Percentiles rank a stretch among this genome's conserved stretches.
Conservation (phyloP, 331 rosid genomes). For the Prunus yedoensis region DNA sequence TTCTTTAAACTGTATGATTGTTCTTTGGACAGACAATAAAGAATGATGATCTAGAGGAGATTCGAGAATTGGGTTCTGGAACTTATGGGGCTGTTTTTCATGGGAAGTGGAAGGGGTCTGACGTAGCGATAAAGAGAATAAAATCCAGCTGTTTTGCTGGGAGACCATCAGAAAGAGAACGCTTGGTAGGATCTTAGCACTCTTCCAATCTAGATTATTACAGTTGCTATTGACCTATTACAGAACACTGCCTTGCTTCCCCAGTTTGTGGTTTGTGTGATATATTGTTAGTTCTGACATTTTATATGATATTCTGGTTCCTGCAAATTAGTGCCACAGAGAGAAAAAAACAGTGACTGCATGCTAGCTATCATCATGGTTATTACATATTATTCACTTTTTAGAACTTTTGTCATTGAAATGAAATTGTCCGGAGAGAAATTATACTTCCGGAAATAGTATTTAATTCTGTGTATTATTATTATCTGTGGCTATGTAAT, state of each 20-base stretch:
- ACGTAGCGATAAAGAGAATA: constrained; percentile 93
- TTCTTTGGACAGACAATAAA: constrained; percentile 67
- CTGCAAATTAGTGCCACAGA: neutral
- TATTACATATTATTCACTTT: neutral
- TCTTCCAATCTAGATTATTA: constrained; percentile 10
- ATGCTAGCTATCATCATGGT: neutral
- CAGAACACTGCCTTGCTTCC: neutral
- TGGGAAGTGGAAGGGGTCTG: constrained; percentile 99
- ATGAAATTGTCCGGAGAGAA: neutral
- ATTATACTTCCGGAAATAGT: neutral
- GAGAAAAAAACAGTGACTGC: neutral
- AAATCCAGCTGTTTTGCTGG: constrained; percentile 98
- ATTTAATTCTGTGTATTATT: neutral
- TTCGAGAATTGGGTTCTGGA: constrained; percentile 96
- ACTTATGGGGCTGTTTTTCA: constrained; percentile 96
- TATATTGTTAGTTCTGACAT: constrained; percentile 1
- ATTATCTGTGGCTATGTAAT: constrained; percentile 6
- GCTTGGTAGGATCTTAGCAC: constrained; percentile 61
- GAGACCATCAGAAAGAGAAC: constrained; percentile 94
- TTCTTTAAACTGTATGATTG: constrained; percentile 24
- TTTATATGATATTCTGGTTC: neutral
- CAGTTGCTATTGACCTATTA: neutral
- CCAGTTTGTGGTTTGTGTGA: neutral
- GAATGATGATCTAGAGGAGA: constrained; percentile 96
- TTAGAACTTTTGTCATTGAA: neutral